Conservation (phyloP, 441 rosid genomes). For the Arabidopsis lyrata region DNA sequence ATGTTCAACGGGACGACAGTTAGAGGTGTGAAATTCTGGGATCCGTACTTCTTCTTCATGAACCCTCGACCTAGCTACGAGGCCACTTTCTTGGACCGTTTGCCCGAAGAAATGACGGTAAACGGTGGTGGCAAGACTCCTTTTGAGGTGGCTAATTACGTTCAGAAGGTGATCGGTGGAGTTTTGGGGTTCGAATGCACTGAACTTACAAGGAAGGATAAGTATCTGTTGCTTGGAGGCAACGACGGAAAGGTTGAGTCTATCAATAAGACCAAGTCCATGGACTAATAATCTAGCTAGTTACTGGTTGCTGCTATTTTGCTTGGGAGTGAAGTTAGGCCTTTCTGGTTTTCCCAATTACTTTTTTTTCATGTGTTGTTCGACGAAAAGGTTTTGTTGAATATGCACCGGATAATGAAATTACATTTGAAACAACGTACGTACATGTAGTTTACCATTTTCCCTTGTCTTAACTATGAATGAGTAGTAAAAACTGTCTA, state of each 20-base stretch:
- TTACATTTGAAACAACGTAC: conserved; percentile 6
- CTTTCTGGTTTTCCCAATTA: neutral
- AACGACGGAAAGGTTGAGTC: conserved; percentile 98
- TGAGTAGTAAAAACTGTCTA: too few species aligned
- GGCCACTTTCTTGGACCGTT: conserved; percentile 81
- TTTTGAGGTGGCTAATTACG: conserved; percentile 91
- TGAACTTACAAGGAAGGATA: conserved; percentile 85
- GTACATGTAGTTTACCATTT: conserved; percentile 12
- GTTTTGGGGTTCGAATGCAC: conserved; percentile 86
- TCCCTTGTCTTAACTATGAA: too few species aligned
- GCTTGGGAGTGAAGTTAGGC: conserved; percentile 32
- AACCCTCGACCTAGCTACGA: conserved; percentile 93
- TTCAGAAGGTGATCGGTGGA: conserved; percentile 83
- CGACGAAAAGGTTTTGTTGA: neutral
- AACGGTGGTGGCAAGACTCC: conserved; percentile 88
- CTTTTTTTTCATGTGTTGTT: neutral
- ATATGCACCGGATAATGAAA: conserved; percentile 19
- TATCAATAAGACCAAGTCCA: conserved; percentile 59
- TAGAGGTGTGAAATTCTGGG: conserved; percentile 97
- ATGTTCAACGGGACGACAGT: conserved; percentile 96
- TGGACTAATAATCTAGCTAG: neutral
- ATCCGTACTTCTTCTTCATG: conserved; percentile 95
- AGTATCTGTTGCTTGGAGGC: conserved; percentile 90
- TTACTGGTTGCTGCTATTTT: conserved; percentile 2
- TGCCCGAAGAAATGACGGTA: conserved; percentile 84